These are phyloP conservation scores for Hypoxylon sp. DNA, from an alignment of 2,329 filamentous ascomycete genomes.

Conservation along the genomic window DNA sequence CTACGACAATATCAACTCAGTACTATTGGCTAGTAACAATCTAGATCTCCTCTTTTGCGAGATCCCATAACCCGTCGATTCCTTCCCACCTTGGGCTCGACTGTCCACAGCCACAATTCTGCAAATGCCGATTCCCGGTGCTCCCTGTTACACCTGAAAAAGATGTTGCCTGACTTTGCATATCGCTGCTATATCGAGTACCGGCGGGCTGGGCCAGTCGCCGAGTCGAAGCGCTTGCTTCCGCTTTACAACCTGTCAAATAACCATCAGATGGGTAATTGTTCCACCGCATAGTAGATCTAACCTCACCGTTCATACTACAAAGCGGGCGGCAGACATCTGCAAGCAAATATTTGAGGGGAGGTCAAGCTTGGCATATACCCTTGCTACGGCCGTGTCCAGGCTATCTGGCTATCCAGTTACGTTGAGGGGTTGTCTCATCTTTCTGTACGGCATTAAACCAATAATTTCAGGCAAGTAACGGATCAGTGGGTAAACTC, in stretches of 20 bases:
- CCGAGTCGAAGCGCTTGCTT: slow-evolving; percentile 37
- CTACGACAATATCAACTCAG: slow-evolving; percentile 3
- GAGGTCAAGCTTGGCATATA: slow-evolving; percentile 25
- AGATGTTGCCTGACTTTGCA: slow-evolving; percentile 28
- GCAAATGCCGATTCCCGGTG: slow-evolving; percentile 40
- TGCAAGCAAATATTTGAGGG: slow-evolving; percentile 20
- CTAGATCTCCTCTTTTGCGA: slow-evolving; percentile 29
- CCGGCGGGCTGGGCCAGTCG: slow-evolving; percentile 36
- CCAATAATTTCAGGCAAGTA: slow-evolving; percentile 20
- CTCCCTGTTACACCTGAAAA: slow-evolving; percentile 7
- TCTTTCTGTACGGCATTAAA: slow-evolving; percentile 16
- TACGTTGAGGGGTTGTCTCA: slow-evolving; percentile 6
- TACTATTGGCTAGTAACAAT: slow-evolving; percentile 32
- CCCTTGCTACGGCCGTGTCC: slow-evolving; percentile 19
- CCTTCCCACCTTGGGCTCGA: neutral
- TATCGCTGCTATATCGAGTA: slow-evolving; percentile 42
- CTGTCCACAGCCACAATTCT: slow-evolving; percentile 17
- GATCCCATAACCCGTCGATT: slow-evolving; percentile 22
- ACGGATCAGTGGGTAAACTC: slow-evolving; percentile 9
- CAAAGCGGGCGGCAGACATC: slow-evolving; percentile 18
- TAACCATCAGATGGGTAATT: slow-evolving; percentile 29
- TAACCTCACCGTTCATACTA: slow-evolving; percentile 5
- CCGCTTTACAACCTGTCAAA: slow-evolving; percentile 25
- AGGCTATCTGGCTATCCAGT: neutral
- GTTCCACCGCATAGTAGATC: slow-evolving; percentile 26